Evolutionary conservation across 225 moss, liverwort and hornwort species (phyloP).

Genomic region (Pleurozium schreberi): DNA sequence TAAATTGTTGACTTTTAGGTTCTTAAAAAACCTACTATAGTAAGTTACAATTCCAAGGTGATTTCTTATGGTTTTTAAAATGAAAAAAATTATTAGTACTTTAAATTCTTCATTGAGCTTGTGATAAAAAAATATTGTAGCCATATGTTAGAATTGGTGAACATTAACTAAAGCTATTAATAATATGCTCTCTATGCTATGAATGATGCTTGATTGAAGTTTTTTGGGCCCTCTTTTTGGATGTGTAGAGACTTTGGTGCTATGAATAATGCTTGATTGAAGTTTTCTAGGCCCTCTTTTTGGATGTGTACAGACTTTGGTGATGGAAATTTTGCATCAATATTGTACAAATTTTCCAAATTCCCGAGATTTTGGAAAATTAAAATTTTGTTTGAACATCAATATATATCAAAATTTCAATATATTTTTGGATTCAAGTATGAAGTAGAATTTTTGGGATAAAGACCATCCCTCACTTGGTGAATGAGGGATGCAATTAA

Average conservation of each 20-base stretch:
- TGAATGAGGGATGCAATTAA: too few relatives aligned
- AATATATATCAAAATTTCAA: too few relatives aligned
- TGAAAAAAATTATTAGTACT: background rate
- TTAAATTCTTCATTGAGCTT: background rate
- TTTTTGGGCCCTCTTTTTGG: too few relatives aligned
- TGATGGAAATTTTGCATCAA: background rate
- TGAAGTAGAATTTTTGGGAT: too few relatives aligned
- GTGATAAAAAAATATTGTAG: background rate
- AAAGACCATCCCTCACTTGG: too few relatives aligned
- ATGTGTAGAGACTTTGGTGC: too few relatives aligned
- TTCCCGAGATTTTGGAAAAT: background rate
- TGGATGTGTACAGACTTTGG: background rate
- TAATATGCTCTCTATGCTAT: too few relatives aligned
- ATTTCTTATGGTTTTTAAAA: background rate
- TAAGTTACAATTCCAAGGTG: too few relatives aligned
- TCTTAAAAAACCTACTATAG: background rate
- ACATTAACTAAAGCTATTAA: background rate
- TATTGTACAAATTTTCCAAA: background rate
- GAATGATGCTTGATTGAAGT: too few relatives aligned
- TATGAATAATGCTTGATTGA: too few relatives aligned
- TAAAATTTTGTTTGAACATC: background rate
- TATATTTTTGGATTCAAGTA: background rate
- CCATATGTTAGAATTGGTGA: background rate
- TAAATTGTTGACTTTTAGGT: background rate
- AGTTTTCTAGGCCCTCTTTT: too few relatives aligned